Conservation (phyloP, 1,284 basidiomycete genomes). For the Puccinia triticina region DNA sequence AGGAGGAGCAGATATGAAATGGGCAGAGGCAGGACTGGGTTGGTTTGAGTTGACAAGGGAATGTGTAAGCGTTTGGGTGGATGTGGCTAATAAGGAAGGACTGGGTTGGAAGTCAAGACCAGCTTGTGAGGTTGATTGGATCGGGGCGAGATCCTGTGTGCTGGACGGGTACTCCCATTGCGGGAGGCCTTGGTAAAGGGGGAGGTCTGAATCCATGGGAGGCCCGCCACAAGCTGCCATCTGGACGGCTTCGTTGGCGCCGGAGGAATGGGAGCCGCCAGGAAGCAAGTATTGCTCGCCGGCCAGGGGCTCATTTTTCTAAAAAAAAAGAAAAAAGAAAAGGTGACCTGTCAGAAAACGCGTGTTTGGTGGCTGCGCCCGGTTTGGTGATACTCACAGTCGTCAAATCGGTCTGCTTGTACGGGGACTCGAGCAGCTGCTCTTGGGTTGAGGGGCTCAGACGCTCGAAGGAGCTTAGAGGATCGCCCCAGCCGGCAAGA, state of each 20-base stretch:
- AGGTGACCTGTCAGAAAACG: neutral
- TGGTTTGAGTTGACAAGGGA: neutral
- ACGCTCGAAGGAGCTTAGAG: neutral
- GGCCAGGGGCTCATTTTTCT: neutral
- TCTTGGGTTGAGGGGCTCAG: neutral
- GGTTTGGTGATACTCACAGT: neutral
- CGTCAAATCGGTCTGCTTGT: neutral
- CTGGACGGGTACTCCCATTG: slow-evolving; percentile 2
- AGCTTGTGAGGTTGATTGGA: neutral
- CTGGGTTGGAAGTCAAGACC: neutral
- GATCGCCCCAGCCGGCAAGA: slow-evolving; percentile 9
- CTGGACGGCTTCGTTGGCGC: neutral
- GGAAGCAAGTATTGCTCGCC: neutral
- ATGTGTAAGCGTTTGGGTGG: neutral
- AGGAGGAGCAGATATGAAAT: neutral
- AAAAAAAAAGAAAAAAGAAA: neutral
- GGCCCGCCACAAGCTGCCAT: neutral
- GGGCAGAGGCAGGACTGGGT: neutral
- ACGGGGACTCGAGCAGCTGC: neutral
- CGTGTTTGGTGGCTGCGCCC: neutral
- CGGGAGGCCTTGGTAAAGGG: neutral
- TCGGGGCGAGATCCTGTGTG: neutral
- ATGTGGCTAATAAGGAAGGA: neutral
- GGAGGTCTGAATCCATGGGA: neutral
- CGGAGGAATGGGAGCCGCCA: neutral